Evolutionary conservation across 1,284 basidiomycete species (phyloP), one percentile per base, ranked within the genome.

Genomic region (Taiwanofungus camphoratus): DNA sequence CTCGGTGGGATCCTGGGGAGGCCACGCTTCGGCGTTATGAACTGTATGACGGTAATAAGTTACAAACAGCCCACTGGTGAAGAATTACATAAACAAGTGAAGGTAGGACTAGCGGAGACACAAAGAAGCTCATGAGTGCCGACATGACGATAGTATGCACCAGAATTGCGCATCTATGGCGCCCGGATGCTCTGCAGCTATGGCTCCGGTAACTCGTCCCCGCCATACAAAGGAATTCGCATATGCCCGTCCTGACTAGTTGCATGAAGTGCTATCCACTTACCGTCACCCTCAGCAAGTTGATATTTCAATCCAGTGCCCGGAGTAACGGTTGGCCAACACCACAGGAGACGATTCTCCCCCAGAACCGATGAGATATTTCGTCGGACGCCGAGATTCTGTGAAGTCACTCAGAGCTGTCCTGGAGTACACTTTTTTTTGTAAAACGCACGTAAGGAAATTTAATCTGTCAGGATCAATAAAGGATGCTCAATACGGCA

Each of bases 331-430:
- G 73, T 77, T 1, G 91, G 89, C 66, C 83, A 89, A 53, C 90
- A 89, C 94, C 94, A 98, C 3, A 83, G 47, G 19, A 86, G 62
- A 1, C 82, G 77, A 40, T 80, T 87, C 13, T 58, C 60, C 0
- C 95, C 95, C 1, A 98, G 70, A 4, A 96, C 74, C 6, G 87
- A 76, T 46, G 77, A 69, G 16, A 93, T 66, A 56, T 99, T 99
- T 32, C 70, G 66, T 51, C 76, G 60, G 32, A 67, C 55, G 5
- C 92, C 92, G 37, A 98, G 67, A 61, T 95, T 80, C 89, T 93
- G 56, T 35, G 46, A 19, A 27, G 26, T 27, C 8, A 27, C 8
- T 27, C 26, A 29, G 16, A 30, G 42, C 49, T 23, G 49, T 41
- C 43, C 9, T 16, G 36, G 41, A 8, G 27, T 19, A 20, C 39